Evolutionary conservation across 805 yeast species (phyloP).

Genomic region (Torulaspora quercuum): DNA sequence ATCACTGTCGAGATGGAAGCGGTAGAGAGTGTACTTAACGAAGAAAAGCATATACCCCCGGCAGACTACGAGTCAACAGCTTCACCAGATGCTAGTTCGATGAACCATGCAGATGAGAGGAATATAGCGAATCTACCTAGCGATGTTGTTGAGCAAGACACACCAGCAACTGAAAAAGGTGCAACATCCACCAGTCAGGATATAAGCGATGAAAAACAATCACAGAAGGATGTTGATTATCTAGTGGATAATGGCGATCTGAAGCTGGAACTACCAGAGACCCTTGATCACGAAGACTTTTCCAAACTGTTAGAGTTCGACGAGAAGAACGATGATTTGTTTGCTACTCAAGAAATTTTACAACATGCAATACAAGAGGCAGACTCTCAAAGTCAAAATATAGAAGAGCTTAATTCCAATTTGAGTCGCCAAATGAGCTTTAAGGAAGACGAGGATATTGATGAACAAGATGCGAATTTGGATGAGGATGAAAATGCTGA

Average conservation of each 20-base stretch:
- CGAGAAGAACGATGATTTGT: slow-evolving; percentile 33
- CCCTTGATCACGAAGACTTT: slow-evolving; percentile 31
- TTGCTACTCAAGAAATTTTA: slow-evolving; percentile 16
- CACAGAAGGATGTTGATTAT: slow-evolving; percentile 7
- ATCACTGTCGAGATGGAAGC: slow-evolving; percentile 12
- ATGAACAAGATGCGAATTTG: slow-evolving; percentile 1
- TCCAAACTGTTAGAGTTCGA: slow-evolving; percentile 35
- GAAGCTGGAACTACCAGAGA: slow-evolving; percentile 27
- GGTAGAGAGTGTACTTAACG: slow-evolving; percentile 11
- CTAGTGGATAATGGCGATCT: slow-evolving; percentile 16
- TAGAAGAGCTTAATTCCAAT: slow-evolving; percentile 3
- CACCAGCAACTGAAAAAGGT: slow-evolving; percentile 1
- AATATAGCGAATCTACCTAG: slow-evolving; percentile 1
- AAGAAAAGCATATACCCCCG: slow-evolving; percentile 9
- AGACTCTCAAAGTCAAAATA: slow-evolving; percentile 6
- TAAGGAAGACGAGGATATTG: slow-evolving; percentile 14
- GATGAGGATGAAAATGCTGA: slow-evolving; percentile 3
- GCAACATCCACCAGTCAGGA: slow-evolving; percentile 9
- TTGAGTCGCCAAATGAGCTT: slow-evolving; percentile 11
- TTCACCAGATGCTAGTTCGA: slow-evolving; percentile 2
- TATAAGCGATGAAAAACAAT: slow-evolving; percentile 5
- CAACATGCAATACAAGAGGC: slow-evolving; percentile 21
- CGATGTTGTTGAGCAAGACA: slow-evolving; percentile 5
- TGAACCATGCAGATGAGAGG: slow-evolving; percentile 5
- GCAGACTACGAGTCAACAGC: slow-evolving; percentile 1